Evolutionary conservation across 2,329 filamentous ascomycete species (phyloP).

Genomic region (Didymella arachidicola): DNA sequence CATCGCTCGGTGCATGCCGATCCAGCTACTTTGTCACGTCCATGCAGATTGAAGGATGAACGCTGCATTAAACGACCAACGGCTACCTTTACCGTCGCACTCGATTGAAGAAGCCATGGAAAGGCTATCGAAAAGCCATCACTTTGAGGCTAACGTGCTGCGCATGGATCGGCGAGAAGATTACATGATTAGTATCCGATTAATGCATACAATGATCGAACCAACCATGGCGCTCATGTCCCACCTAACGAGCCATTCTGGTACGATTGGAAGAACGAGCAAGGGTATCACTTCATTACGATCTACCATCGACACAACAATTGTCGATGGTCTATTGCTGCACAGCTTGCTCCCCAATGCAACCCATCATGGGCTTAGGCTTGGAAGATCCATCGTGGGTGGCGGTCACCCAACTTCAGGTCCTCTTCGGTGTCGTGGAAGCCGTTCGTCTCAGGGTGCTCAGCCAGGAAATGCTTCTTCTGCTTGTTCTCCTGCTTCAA

Average conservation of each 20-base stretch:
- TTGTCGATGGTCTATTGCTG: not conserved
- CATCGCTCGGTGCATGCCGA: conserved; percentile 1
- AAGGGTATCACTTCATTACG: not conserved
- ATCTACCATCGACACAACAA: not conserved
- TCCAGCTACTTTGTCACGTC: not conserved
- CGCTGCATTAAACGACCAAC: not conserved
- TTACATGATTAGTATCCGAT: conserved; percentile 2
- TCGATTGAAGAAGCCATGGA: not conserved
- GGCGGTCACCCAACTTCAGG: conserved; percentile 42
- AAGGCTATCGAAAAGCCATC: not conserved
- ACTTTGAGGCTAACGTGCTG: not conserved
- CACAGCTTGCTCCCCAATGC: not conserved
- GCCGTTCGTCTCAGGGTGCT: conserved; percentile 36
- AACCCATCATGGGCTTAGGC: conserved; percentile 18
- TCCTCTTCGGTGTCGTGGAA: conserved; percentile 46
- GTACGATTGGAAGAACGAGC: not conserved
- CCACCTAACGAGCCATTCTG: not conserved
- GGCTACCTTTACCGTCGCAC: not conserved
- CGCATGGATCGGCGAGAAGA: not conserved
- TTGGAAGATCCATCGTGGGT: conserved; percentile 50
- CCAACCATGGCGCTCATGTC: not conserved
- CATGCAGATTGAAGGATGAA: not conserved
- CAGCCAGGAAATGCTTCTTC: conserved; percentile 36
- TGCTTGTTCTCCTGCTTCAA: conserved; percentile 43
- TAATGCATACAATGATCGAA: not conserved